These are phyloP conservation scores for Trichomonascaceae sp. DNA, from an alignment of 1,139 yeast species.

Conservation along the genomic window DNA sequence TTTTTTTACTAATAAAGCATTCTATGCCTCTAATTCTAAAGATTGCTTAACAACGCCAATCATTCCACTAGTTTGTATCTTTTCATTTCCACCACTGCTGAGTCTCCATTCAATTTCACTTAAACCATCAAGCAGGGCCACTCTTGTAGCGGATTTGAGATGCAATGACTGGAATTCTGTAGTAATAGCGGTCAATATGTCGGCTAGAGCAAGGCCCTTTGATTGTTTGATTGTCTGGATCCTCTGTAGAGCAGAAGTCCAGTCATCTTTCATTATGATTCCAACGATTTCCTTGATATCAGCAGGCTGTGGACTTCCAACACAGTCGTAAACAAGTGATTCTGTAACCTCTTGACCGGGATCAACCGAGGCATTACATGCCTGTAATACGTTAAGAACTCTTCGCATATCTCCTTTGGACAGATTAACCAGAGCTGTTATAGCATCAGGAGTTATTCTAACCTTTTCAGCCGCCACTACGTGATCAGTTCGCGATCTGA, in stretches of 20 bases:
- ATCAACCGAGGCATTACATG: conserved; percentile 59
- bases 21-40: conserved; percentile 29
- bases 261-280: conserved; percentile 76
- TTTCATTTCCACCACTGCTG: conserved; percentile 87
- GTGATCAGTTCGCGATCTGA: conserved; percentile 55
- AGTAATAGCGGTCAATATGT: conserved; percentile 70
- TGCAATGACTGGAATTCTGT: conserved; percentile 63
- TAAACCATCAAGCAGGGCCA: conserved; percentile 58
- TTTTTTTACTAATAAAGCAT: neutral
- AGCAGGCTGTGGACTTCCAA: conserved; percentile 91
- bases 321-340: conserved; percentile 82
- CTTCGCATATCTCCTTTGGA: conserved; percentile 95
- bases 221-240: conserved; percentile 54
- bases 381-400: conserved; percentile 89
- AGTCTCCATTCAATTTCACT: conserved; percentile 88
- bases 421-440: conserved; percentile 57
- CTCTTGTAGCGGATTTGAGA: conserved; percentile 55
- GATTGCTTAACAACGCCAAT: conserved; percentile 79
- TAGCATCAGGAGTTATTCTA: conserved; percentile 53
- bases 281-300: conserved; percentile 73
- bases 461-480: conserved; percentile 68
- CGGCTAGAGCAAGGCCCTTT: conserved; percentile 87
- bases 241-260: conserved; percentile 72
- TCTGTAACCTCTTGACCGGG: conserved; percentile 43
- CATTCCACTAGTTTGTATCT: conserved; percentile 82